phyloP scores from a whole-genome alignment of 192 early-diverging fungal genomes.

The Coemansia sp. region DNA sequence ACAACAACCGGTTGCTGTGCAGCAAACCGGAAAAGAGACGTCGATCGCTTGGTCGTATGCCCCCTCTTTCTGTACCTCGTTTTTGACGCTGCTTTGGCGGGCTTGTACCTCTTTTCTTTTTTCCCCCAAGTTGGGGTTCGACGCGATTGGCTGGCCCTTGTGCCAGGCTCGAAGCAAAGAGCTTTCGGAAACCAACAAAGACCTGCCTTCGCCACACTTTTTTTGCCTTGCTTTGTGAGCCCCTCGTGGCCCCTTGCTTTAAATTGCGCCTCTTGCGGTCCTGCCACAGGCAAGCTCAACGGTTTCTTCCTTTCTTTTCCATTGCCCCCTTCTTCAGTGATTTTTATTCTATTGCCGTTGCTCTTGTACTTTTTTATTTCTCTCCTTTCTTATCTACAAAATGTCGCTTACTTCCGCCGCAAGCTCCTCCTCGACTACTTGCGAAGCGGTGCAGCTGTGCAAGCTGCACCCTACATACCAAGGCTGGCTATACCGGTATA shows the following conservation, averaged over 20 bases:
- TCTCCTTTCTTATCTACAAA: background rate
- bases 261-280: background rate
- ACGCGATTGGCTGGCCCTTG: constrained; percentile 4
- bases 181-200: background rate
- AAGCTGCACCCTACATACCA: constrained; percentile 36
- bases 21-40: background rate
- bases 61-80: background rate
- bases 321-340: background rate
- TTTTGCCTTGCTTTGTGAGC: background rate
- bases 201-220: constrained; percentile 4
- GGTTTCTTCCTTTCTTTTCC: background rate
- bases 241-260: background rate
- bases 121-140: background rate
- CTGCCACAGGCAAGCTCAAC: background rate
- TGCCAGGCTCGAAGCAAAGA: background rate
- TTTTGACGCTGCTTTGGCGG: background rate
- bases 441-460: constrained; percentile 35
- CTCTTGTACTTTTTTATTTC: background rate
- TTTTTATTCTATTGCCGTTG: background rate
- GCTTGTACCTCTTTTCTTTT: background rate
- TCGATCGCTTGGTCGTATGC: background rate
- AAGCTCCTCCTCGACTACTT: constrained; percentile 33
- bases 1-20: too few relatives aligned
- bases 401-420: constrained; percentile 31
- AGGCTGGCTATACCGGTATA: constrained; percentile 54